These are phyloP conservation scores for Moesziomyces sp. DNA, from an alignment of 1,284 basidiomycete species.

Conservation along the genomic window DNA sequence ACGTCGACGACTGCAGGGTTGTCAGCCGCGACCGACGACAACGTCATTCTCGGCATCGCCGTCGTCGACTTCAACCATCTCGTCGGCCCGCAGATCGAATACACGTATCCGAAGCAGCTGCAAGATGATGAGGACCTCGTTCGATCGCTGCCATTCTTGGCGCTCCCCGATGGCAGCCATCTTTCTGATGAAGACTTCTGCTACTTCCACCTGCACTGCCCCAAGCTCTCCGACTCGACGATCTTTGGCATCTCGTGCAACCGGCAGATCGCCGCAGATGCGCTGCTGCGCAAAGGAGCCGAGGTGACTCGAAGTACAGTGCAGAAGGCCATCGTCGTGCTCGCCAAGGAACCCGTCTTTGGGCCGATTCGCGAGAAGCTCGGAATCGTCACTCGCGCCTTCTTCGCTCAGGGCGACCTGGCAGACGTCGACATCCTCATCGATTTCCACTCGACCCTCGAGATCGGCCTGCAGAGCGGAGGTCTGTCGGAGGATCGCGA, in stretches of 20 bases:
- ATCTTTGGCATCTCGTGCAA: slow-evolving; percentile 73
- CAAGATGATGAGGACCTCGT: slow-evolving; percentile 60
- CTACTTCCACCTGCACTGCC: slow-evolving; percentile 82
- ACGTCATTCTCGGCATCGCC: slow-evolving; percentile 62
- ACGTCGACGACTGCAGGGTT: neutral
- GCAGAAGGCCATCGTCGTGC: slow-evolving; percentile 95
- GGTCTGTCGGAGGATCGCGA: slow-evolving; percentile 49
- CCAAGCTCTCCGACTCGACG: slow-evolving; percentile 43
- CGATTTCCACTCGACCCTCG: slow-evolving; percentile 66
- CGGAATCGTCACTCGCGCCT: slow-evolving; percentile 83
- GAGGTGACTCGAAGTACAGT: slow-evolving; percentile 96
- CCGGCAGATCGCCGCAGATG: slow-evolving; percentile 86
- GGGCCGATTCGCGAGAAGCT: slow-evolving; percentile 79
- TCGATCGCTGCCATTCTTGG: slow-evolving; percentile 86
- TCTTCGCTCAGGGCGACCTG: slow-evolving; percentile 66
- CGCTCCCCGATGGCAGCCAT: slow-evolving; percentile 95
- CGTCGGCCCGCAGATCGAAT: slow-evolving; percentile 65
- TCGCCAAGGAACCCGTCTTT: slow-evolving; percentile 74
- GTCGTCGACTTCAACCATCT: slow-evolving; percentile 67
- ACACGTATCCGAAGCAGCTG: slow-evolving; percentile 56
- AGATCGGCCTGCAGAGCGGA: slow-evolving; percentile 57
- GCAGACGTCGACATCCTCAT: slow-evolving; percentile 62
- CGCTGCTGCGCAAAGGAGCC: slow-evolving; percentile 81
- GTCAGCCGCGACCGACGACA: neutral
- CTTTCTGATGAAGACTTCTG: slow-evolving; percentile 93